Percentiles rank a stretch among this genome's conserved stretches.
These are phyloP conservation scores for Taiozyma sp. DNA, from an alignment of 1,139 yeast genomes.

Conservation along the genomic window DNA sequence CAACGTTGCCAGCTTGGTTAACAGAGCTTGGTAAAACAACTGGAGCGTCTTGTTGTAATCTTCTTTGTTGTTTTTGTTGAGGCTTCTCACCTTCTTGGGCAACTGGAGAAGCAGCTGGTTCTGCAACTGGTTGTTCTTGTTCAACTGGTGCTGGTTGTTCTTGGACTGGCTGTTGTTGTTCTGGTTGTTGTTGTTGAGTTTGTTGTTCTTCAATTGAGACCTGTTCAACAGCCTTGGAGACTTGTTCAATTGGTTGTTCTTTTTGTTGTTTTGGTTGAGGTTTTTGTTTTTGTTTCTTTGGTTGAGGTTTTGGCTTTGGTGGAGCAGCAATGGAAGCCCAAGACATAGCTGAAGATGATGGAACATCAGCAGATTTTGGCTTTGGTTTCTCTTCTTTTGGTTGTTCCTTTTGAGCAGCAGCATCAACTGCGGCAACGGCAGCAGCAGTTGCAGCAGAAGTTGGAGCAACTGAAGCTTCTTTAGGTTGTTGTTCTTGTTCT, in stretches of 20 bases:
- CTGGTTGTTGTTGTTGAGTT: conserved; percentile 7
- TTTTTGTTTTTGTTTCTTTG: conserved; percentile 13
- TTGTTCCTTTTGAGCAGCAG: conserved; percentile 10
- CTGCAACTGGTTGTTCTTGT: conserved; percentile 1
- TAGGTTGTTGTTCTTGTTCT: conserved; percentile 13
- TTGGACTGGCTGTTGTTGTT: not conserved
- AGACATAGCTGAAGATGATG: conserved; percentile 30
- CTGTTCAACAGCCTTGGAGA: conserved; percentile 13
- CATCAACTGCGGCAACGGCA: conserved; percentile 8
- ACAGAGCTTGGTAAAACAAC: conserved; percentile 63
- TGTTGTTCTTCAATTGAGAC: conserved; percentile 14
- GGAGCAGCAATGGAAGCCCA: conserved; percentile 65
- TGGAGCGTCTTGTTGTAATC: conserved; percentile 43
- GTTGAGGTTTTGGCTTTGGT: conserved; percentile 34
- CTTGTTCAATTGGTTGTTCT: conserved; percentile 12
- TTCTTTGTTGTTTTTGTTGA: conserved; percentile 22
- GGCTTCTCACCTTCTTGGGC: conserved; percentile 10
- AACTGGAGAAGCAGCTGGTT: not conserved
- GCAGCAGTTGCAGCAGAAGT: not conserved
- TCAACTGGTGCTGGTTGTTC: not conserved
- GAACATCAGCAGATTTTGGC: conserved; percentile 23
- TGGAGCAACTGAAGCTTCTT: conserved; percentile 4
- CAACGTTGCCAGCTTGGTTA: conserved; percentile 69
- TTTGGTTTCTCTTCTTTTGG: conserved; percentile 7
- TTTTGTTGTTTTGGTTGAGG: not conserved